phyloP scores from a whole-genome alignment of 2,329 filamentous ascomycete genomes.

The Colletotrichum sidae region DNA sequence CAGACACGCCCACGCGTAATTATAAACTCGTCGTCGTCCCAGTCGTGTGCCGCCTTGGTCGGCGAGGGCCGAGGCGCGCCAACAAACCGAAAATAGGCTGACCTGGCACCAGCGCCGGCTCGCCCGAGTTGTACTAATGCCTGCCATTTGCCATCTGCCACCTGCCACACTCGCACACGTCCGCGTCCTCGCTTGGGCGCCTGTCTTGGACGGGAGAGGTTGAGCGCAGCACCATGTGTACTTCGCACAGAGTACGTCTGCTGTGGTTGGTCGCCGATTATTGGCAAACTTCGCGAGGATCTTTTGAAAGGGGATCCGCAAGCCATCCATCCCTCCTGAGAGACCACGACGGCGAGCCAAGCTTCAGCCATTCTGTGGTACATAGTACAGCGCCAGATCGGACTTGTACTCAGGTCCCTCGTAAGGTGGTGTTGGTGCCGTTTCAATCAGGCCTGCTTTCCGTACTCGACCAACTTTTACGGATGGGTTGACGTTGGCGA shows the following conservation, averaged over 20 bases:
- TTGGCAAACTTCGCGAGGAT: slow-evolving; percentile 30
- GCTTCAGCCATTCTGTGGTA: not conserved
- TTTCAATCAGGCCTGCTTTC: slow-evolving; percentile 1
- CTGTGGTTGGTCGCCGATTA: slow-evolving; percentile 20
- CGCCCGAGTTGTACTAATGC: slow-evolving; percentile 1
- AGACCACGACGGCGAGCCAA: slow-evolving; percentile 11
- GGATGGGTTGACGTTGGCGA: no score
- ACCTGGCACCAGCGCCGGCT: slow-evolving; percentile 16
- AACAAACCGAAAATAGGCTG: slow-evolving; percentile 18
- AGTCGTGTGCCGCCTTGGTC: not conserved
- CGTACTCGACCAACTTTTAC: no score
- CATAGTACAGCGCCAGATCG: not conserved
- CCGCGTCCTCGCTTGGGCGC: slow-evolving; percentile 9
- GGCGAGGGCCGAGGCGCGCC: slow-evolving; percentile 6
- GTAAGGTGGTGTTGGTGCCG: slow-evolving; percentile 1
- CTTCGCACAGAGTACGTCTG: no score
- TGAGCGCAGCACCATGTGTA: not conserved
- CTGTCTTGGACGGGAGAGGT: slow-evolving; percentile 6
- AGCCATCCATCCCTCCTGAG: slow-evolving; percentile 11
- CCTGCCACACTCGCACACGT: slow-evolving; percentile 19
- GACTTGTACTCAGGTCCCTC: slow-evolving; percentile 14
- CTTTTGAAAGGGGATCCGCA: slow-evolving; percentile 28
- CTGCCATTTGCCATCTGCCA: not conserved
- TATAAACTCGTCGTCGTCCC: no score
- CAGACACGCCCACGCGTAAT: not conserved